Conservation (phyloP, 768 basidiomycete genomes). For the Suillus plorans region DNA sequence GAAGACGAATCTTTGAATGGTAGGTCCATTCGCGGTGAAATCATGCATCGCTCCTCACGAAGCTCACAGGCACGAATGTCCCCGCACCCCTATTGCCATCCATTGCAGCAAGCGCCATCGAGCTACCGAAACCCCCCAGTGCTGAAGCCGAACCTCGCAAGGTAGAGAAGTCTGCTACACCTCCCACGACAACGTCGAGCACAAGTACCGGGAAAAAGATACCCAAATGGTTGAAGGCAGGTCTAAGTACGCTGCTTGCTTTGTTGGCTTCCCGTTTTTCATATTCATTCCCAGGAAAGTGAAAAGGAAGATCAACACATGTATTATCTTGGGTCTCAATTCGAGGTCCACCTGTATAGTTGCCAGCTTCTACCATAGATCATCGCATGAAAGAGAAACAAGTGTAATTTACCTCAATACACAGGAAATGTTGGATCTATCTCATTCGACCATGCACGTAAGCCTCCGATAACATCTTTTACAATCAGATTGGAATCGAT, state of each 20-base stretch:
- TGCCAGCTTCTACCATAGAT: background rate
- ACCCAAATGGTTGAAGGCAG: slow-evolving; percentile 80
- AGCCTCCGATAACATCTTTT: slow-evolving; percentile 78
- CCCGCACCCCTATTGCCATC: slow-evolving; percentile 64
- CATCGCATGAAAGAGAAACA: background rate
- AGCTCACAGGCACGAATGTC: slow-evolving; percentile 45
- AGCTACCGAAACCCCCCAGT: slow-evolving; percentile 61
- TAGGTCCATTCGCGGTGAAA: slow-evolving; percentile 24
- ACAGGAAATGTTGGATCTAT: slow-evolving; percentile 79
- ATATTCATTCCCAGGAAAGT: slow-evolving; percentile 21
- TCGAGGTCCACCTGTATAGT: slow-evolving; percentile 3
- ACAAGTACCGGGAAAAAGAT: slow-evolving; percentile 50
- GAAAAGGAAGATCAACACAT: slow-evolving; percentile 30
- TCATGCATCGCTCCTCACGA: slow-evolving; percentile 3
- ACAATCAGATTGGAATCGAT: slow-evolving; percentile 34
- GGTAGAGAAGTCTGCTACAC: slow-evolving; percentile 7
- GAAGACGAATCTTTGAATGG: slow-evolving; percentile 71
- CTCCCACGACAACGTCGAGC: slow-evolving; percentile 13
- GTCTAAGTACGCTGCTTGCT: slow-evolving; percentile 44
- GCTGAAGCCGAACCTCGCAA: slow-evolving; percentile 26
- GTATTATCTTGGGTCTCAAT: slow-evolving; percentile 5
- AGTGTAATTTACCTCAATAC: slow-evolving; percentile 48
- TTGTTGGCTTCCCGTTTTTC: background rate
- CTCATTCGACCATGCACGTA: slow-evolving; percentile 74
- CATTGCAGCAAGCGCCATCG: slow-evolving; percentile 58